A percentile compares a stretch with the other conserved stretches of the same genome.
Conservation (phyloP, 352 stramenopile species). For the Pythium pyrilobum region DNA sequence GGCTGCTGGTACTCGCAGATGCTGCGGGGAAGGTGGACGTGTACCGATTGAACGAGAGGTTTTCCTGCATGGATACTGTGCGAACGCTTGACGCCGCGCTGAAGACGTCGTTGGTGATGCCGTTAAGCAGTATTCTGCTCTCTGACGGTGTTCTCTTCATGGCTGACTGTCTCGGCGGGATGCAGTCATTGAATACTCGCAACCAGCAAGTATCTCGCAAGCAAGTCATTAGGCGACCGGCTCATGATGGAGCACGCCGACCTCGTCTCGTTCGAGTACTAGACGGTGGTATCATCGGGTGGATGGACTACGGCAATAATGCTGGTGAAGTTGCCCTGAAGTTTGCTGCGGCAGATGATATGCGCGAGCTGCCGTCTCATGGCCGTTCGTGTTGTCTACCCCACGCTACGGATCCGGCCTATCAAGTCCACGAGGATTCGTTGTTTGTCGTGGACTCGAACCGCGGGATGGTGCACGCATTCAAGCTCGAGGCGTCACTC, state of each 20-base stretch:
- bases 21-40: not conserved
- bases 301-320: not conserved
- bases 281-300: slow-evolving; percentile 13
- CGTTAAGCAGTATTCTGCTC: slow-evolving; percentile 10
- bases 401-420: too few species aligned
- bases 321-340: not conserved
- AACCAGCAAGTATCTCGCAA: slow-evolving; percentile 41
- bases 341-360: not conserved
- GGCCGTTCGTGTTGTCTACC: too few species aligned
- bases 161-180: slow-evolving; percentile 20
- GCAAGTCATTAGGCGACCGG: not conserved
- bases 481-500: slow-evolving; percentile 23
- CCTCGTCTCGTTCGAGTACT: slow-evolving; percentile 28
- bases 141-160: slow-evolving; percentile 21
- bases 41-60: slow-evolving; percentile 1
- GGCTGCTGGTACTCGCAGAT: not conserved
- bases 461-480: slow-evolving; percentile 10
- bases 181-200: slow-evolving; percentile 37
- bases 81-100: slow-evolving; percentile 3
- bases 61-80: not conserved
- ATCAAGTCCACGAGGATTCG: not conserved
- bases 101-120: slow-evolving; percentile 9
- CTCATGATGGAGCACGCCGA: not conserved
- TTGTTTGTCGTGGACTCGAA: slow-evolving; percentile 10
- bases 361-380: not conserved